A percentile compares a stretch with the other conserved stretches of the same genome.
Conservation (phyloP, 2,329 filamentous ascomycete species). For the Fusarium tricinctum region DNA sequence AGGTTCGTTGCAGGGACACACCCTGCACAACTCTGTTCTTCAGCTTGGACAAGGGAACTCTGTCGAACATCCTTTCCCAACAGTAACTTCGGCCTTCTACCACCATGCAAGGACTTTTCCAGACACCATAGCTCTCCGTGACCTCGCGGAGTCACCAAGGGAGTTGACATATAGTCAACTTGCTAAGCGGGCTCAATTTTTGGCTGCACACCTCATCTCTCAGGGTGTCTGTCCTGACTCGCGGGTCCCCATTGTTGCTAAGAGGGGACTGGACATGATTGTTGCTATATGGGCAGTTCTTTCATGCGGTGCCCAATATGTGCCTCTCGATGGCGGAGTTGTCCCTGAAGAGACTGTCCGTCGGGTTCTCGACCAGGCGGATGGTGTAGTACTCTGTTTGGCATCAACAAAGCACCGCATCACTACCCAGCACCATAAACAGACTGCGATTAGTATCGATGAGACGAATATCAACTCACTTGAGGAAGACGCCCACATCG, state of each 20-base stretch:
- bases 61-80: slow-evolving; percentile 54
- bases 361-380: slow-evolving; percentile 64
- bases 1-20: slow-evolving; percentile 11
- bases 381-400: slow-evolving; percentile 63
- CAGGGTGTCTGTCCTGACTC: slow-evolving; percentile 60
- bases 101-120: slow-evolving; percentile 56
- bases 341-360: slow-evolving; percentile 63
- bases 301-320: slow-evolving; percentile 70
- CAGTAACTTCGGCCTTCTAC: slow-evolving; percentile 57
- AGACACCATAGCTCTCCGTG: slow-evolving; percentile 56
- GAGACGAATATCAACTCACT: slow-evolving; percentile 20
- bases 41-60: slow-evolving; percentile 39
- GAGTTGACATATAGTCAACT: slow-evolving; percentile 63
- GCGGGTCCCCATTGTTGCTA: slow-evolving; percentile 68
- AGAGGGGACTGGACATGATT: slow-evolving; percentile 69
- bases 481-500: slow-evolving; percentile 40
- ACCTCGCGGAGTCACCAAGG: slow-evolving; percentile 51
- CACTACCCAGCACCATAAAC: slow-evolving; percentile 43
- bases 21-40: slow-evolving; percentile 7
- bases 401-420: slow-evolving; percentile 55
- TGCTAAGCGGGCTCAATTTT: slow-evolving; percentile 57
- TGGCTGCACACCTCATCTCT: slow-evolving; percentile 57
- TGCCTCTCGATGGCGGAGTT: slow-evolving; percentile 70
- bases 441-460: slow-evolving; percentile 51
- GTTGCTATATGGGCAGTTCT: slow-evolving; percentile 69